Conservation (phyloP, 192 early-diverging fungal genomes). For the Backusella australiensis region DNA sequence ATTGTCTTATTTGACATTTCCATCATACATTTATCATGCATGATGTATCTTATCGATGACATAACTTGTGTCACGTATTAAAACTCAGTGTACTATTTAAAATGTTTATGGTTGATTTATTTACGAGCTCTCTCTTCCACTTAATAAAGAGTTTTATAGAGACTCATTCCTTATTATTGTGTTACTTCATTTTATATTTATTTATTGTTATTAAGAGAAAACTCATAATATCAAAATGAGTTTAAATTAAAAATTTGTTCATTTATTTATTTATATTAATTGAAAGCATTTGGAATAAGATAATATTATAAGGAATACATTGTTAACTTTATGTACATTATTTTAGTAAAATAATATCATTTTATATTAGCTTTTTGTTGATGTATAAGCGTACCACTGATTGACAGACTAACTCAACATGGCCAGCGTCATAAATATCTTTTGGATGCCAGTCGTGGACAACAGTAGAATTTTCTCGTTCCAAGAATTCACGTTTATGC, state of each 20-base stretch:
- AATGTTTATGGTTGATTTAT: too few species aligned
- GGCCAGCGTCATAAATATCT: not conserved
- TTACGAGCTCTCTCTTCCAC: too few species aligned
- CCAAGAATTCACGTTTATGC: not conserved
- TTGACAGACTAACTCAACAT: not conserved
- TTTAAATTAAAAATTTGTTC: not conserved
- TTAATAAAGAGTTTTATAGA: too few species aligned
- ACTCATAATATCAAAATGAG: too few species aligned
- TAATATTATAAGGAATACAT: not conserved
- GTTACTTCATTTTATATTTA: too few species aligned
- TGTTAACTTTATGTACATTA: not conserved
- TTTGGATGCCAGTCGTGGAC: not conserved
- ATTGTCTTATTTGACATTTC: too few species aligned
- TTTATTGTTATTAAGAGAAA: too few species aligned
- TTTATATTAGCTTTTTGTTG: not conserved
- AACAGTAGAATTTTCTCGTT: not conserved
- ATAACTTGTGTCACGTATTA: too few species aligned
- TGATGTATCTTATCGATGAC: too few species aligned
- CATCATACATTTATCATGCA: too few species aligned
- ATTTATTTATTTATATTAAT: conserved; percentile 1
- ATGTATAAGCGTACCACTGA: not conserved
- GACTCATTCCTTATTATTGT: too few species aligned
- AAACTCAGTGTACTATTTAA: too few species aligned
- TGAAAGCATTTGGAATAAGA: not conserved
- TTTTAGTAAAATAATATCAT: not conserved